phyloP scores from a whole-genome alignment of 306 rosid genomes.

The Spatholobus suberectus region DNA sequence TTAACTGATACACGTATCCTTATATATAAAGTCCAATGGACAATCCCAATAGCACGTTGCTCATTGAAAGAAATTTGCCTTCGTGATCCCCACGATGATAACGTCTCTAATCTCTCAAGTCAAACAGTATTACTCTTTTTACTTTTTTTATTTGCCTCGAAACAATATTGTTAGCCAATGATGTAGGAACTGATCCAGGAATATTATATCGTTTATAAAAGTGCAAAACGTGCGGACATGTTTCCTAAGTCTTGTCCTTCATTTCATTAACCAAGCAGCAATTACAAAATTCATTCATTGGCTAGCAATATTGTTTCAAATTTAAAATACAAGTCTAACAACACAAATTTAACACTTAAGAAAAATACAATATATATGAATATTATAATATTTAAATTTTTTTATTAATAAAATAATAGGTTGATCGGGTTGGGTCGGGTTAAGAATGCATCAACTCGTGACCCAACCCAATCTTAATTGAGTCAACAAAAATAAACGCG shows the following conservation, averaged over 20 bases:
- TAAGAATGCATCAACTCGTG: no score
- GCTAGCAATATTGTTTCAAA: no score
- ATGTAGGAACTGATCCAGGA: neutral
- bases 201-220: conserved; percentile 6
- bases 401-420: no score
- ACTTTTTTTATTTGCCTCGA: neutral
- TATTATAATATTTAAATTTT: no score
- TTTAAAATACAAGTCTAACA: no score
- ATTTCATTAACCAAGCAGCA: neutral
- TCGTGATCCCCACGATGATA: conserved; percentile 67
- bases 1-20: conserved; percentile 34
- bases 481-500: no score
- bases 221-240: conserved; percentile 49
- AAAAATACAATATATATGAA: no score
- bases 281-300: neutral
- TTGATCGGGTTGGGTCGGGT: no score
- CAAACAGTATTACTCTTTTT: conserved; percentile 31
- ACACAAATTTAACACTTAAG: no score
- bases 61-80: conserved; percentile 30
- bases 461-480: no score
- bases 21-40: conserved; percentile 26
- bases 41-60: conserved; percentile 17
- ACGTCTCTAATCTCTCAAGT: conserved; percentile 38
- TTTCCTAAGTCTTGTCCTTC: neutral
- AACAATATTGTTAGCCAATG: conserved; percentile 13